Conservation (phyloP, 108 stramenopile species). For the Epipyxis sp. region DNA sequence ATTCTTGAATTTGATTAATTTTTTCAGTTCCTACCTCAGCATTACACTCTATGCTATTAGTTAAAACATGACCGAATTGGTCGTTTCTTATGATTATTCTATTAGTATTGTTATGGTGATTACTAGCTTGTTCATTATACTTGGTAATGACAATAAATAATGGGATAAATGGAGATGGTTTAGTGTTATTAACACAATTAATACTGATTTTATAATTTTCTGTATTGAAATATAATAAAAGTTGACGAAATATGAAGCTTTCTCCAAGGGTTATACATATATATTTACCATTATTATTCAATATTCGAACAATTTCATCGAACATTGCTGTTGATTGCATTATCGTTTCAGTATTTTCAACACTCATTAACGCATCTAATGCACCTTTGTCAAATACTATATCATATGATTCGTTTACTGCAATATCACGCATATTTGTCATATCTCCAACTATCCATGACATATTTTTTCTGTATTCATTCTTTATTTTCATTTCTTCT, state of each 20-base stretch:
- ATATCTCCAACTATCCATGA: slow-evolving; percentile 25
- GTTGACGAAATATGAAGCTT: neutral
- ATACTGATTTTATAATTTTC: slow-evolving; percentile 6
- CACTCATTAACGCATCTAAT: slow-evolving; percentile 27
- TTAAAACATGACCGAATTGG: neutral
- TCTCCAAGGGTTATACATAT: slow-evolving; percentile 24
- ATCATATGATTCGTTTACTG: neutral
- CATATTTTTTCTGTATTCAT: neutral
- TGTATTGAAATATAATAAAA: neutral
- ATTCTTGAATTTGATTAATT: neutral
- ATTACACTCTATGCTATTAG: too few species aligned
- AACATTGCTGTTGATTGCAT: slow-evolving; percentile 3
- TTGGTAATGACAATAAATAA: slow-evolving; percentile 4
- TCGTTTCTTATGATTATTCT: too few species aligned
- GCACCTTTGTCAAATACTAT: slow-evolving; percentile 30
- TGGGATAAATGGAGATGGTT: slow-evolving; percentile 17
- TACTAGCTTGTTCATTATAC: neutral
- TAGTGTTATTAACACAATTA: neutral
- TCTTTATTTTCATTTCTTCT: slow-evolving; percentile 22
- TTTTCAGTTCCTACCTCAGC: too few species aligned
- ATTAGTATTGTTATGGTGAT: neutral
- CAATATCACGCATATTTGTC: neutral
- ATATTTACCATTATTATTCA: slow-evolving; percentile 16
- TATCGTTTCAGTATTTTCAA: neutral
- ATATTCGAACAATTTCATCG: slow-evolving; percentile 3